phyloP scores from a whole-genome alignment of 2,329 filamentous ascomycete species.

The Sporothrix protearum region DNA sequence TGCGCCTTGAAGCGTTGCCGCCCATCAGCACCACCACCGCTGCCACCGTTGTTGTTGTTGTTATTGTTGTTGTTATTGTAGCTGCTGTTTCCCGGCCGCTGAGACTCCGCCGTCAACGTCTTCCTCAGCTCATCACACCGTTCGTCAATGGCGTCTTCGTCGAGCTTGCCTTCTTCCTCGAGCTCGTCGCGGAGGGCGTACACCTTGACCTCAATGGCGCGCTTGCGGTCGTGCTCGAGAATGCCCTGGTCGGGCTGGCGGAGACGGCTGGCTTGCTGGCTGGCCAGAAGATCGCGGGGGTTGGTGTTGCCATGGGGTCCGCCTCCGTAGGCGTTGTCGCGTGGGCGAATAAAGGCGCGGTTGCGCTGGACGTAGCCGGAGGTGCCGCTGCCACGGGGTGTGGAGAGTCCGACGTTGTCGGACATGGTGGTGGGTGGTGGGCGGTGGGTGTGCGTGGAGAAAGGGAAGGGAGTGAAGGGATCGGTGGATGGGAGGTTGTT shows the following conservation, averaged over 20 bases:
- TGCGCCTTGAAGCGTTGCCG: constrained; percentile 72
- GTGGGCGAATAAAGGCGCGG: constrained; percentile 79
- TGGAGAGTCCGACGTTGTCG: constrained; percentile 93
- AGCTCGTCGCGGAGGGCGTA: constrained; percentile 84
- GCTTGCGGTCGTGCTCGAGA: constrained; percentile 86
- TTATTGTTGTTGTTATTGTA: no score
- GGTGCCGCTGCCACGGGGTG: constrained; percentile 89
- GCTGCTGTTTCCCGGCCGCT: constrained; percentile 39
- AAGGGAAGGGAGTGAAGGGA: not conserved
- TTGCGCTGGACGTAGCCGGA: constrained; percentile 98
- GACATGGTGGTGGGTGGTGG: constrained; percentile 60
- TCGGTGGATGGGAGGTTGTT: not conserved
- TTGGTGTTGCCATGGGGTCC: constrained; percentile 70
- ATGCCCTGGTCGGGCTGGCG: constrained; percentile 89
- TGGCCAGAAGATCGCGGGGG: constrained; percentile 70
- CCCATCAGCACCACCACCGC: constrained; percentile 35
- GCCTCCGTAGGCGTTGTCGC: constrained; percentile 76
- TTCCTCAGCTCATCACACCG: constrained; percentile 64
- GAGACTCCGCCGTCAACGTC: constrained; percentile 51
- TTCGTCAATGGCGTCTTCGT: constrained; percentile 87
- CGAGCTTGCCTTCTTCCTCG: constrained; percentile 82
- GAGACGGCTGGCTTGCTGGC: constrained; percentile 75
- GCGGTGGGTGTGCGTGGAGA: not conserved
- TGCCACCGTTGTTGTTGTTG: constrained; percentile 33
- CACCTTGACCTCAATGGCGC: constrained; percentile 88